Evolutionary conservation across 805 yeast genomes (phyloP).

Genomic region (Teunomyces lycoperdinae): DNA sequence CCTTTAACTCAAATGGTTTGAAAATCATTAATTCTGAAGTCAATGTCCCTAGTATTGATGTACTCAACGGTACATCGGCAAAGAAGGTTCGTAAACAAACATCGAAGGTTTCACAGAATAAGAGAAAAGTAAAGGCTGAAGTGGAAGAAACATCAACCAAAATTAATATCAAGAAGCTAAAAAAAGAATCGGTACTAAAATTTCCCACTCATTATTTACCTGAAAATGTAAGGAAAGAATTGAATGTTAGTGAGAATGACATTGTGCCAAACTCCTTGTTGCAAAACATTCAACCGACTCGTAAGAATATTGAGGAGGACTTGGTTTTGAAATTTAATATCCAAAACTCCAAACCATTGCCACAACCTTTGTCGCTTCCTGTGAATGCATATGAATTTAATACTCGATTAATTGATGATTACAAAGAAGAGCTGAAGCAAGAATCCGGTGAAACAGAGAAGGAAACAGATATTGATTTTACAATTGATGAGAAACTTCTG

Average conservation of each 20-base stretch:
- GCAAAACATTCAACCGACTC: conserved; percentile 25
- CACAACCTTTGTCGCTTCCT: conserved; percentile 20
- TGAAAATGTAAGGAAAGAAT: conserved; percentile 16
- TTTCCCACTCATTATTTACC: conserved; percentile 36
- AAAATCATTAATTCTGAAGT: conserved; percentile 1
- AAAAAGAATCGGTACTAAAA: conserved; percentile 2
- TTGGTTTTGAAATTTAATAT: conserved; percentile 28
- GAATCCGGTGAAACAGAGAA: not conserved
- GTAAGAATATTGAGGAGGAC: conserved; percentile 29
- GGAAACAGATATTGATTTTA: not conserved
- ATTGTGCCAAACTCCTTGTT: conserved; percentile 1
- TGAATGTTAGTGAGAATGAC: conserved; percentile 11
- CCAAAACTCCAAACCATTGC: conserved; percentile 27
- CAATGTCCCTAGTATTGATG: not conserved
- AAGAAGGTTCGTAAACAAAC: not conserved
- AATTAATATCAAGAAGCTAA: not conserved
- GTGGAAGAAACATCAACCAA: not conserved
- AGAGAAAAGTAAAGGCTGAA: not conserved
- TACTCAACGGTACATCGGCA: not conserved
- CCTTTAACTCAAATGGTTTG: not conserved
- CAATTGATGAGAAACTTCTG: conserved; percentile 5
- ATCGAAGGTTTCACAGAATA: not conserved
- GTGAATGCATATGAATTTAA: conserved; percentile 24
- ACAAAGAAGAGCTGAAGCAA: conserved; percentile 5
- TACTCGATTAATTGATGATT: conserved; percentile 11